Evolutionary conservation across 306 rosid species (phyloP), one percentile per base, ranked within the genome.

Genomic region (Arachis stenosperma): DNA sequence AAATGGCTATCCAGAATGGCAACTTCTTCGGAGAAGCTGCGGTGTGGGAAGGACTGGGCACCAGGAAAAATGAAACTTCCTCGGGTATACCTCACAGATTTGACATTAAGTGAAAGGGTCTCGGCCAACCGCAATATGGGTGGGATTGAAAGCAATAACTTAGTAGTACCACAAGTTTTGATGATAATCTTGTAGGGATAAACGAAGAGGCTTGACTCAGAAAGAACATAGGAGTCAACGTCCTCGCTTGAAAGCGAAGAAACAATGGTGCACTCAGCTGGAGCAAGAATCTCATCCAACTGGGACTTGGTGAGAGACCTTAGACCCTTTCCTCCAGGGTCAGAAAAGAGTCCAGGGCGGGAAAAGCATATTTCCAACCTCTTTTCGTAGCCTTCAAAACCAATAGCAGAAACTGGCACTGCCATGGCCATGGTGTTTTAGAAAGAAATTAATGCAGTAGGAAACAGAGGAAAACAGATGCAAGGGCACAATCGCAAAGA

Each of bases 111-210:
- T 51, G 76, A 74, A 15, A 88, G 83, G 42, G 58, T 6, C 66
- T 81, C 79, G 3, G 93, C 89, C 65, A 86, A 70, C 75, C 77
- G 69, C 84, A 89, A 17, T 55, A 86, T 74, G 4, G 87, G 83
- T 29, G 90, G 93, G 71, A 86, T 89, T 44, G 90, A 72, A 40
- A 81, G 88, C 61, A 89, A 84, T 44, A 89, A 29, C 73, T 89
- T 86, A 0, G 93, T 89, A n/a, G 93, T 89, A 2, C 93, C 93
- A 53, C 93, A 89, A 41, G 93, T 89, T 74, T 89, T 86, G 52
- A 86, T 89, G 48, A 89, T 84, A 77, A 89, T 69, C 85, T 86
- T 89, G 74, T 89, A 86, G 8, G 89, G 57, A 73, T 86, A 84
- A 6, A 86, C 78, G 46, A 89, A 89, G 11, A 84, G 82, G 81